A percentile compares a stretch with the other conserved stretches of the same genome.
Conservation (phyloP, 768 basidiomycete genomes). For the Favolaschia claudopus region DNA sequence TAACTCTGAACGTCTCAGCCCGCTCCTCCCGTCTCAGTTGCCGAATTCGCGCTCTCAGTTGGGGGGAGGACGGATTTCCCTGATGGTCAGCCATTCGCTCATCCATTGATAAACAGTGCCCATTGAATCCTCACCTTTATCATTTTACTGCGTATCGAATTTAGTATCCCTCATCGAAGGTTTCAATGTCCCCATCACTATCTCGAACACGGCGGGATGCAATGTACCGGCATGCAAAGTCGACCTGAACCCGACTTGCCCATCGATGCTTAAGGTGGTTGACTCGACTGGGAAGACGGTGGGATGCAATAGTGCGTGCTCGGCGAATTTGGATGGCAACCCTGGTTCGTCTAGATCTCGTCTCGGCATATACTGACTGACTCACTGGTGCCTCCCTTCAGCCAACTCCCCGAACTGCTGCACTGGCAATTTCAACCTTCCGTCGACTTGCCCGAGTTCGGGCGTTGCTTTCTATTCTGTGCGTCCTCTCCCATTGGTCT, state of each 20-base stretch:
- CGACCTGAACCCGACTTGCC: conserved; percentile 45
- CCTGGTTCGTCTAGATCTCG: conserved; percentile 23
- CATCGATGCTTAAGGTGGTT: neutral
- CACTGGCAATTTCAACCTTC: conserved; percentile 4
- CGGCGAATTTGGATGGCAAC: conserved; percentile 22
- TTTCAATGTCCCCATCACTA: conserved; percentile 50
- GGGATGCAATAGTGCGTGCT: conserved; percentile 16
- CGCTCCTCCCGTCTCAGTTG: conserved; percentile 42
- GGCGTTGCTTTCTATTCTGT: conserved; percentile 15
- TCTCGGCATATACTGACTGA: conserved; percentile 12
- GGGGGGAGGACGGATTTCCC: conserved; percentile 37
- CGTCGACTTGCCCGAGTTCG: conserved; percentile 12
- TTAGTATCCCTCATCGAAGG: conserved; percentile 53
- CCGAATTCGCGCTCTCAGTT: conserved; percentile 41
- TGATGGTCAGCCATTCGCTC: conserved; percentile 32
- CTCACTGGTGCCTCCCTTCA: neutral
- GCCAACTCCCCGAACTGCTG: conserved; percentile 17
- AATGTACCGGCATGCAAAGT: conserved; percentile 48
- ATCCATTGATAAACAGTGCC: neutral
- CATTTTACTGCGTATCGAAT: conserved; percentile 26
- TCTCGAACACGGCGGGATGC: conserved; percentile 49
- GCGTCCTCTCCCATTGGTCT: conserved; percentile 16
- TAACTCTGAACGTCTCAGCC: conserved; percentile 31
- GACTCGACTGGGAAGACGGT: conserved; percentile 1
- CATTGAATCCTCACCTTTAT: neutral